Conservation (phyloP, 495 filamentous ascomycete species). For the Annulohypoxylon moriforme region DNA sequence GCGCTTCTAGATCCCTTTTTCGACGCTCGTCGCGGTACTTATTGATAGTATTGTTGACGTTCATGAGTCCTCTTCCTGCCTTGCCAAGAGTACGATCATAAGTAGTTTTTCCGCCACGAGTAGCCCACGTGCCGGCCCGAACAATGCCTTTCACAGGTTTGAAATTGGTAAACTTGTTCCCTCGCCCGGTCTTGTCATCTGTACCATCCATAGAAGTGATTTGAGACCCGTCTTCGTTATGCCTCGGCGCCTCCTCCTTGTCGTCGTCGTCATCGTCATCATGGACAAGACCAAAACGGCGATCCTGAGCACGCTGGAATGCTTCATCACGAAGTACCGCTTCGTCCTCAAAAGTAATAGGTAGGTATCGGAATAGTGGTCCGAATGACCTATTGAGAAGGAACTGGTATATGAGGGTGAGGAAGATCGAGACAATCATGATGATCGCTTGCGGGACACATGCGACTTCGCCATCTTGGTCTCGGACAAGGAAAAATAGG, state of each 20-base stretch:
- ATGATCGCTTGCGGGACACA: conserved; percentile 87
- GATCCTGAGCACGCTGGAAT: conserved; percentile 81
- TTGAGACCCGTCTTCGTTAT: conserved; percentile 45
- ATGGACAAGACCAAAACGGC: conserved; percentile 64
- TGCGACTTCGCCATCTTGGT: conserved; percentile 66
- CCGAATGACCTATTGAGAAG: conserved; percentile 87
- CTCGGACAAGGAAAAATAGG: conserved; percentile 85
- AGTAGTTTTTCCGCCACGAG: conserved; percentile 54
- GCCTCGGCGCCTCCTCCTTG: conserved; percentile 43
- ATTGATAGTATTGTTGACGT: conserved; percentile 50
- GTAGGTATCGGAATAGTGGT: conserved; percentile 87
- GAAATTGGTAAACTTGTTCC: conserved; percentile 45
- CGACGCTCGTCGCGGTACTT: conserved; percentile 56
- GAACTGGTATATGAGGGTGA: conserved; percentile 84
- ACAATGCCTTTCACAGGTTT: conserved; percentile 60
- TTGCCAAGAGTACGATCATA: conserved; percentile 57
- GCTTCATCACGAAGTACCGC: conserved; percentile 89
- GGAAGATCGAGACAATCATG: conserved; percentile 79
- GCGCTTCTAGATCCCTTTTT: conserved; percentile 70
- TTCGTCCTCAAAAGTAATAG: conserved; percentile 95
- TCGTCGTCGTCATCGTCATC: conserved; percentile 63
- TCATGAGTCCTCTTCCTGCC: conserved; percentile 51
- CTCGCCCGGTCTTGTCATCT: conserved; percentile 32
- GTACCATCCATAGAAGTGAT: conserved; percentile 26
- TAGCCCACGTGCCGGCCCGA: conserved; percentile 62